phyloP scores from a whole-genome alignment of 192 early-diverging fungal species.

The Diversispora epigaea region DNA sequence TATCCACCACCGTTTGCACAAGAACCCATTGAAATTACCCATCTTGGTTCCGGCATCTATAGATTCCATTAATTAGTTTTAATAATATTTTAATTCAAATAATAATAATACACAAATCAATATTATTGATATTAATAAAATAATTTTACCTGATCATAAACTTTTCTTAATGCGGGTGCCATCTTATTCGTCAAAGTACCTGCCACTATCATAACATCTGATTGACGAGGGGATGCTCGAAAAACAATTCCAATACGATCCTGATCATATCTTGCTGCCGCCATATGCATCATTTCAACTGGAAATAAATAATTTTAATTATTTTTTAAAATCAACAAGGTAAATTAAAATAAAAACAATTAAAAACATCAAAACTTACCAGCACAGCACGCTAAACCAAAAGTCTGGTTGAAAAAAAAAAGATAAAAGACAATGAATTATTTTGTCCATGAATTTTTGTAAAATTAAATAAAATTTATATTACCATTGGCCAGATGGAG shows the following conservation, averaged over 20 bases:
- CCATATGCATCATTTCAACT: slow-evolving; percentile 98
- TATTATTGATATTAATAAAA: slow-evolving; percentile 2
- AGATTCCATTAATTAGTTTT: background rate
- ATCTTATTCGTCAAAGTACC: slow-evolving; percentile 99
- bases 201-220: slow-evolving; percentile 99
- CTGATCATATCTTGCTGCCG: slow-evolving; percentile 94
- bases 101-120: background rate
- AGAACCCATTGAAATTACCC: slow-evolving; percentile 99
- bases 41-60: slow-evolving; percentile 95
- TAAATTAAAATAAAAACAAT: background rate
- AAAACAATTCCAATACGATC: slow-evolving; percentile 97
- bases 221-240: slow-evolving; percentile 94
- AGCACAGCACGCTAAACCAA: slow-evolving; percentile 93
- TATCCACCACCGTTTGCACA: slow-evolving; percentile 98
- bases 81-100: slow-evolving; percentile 7
- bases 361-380: slow-evolving; percentile 37
- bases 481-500: slow-evolving; percentile 84
- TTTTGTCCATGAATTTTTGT: background rate
- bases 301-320: background rate
- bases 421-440: background rate
- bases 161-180: slow-evolving; percentile 68
- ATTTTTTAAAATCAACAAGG: background rate
- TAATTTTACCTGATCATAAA: slow-evolving; percentile 57
- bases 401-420: slow-evolving; percentile 53
- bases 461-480: background rate